Percentiles rank a stretch among this genome's conserved stretches.
Evolutionary conservation across 2,329 filamentous ascomycete species (phyloP).

Genomic region (Pestalotiopsis sp.): DNA sequence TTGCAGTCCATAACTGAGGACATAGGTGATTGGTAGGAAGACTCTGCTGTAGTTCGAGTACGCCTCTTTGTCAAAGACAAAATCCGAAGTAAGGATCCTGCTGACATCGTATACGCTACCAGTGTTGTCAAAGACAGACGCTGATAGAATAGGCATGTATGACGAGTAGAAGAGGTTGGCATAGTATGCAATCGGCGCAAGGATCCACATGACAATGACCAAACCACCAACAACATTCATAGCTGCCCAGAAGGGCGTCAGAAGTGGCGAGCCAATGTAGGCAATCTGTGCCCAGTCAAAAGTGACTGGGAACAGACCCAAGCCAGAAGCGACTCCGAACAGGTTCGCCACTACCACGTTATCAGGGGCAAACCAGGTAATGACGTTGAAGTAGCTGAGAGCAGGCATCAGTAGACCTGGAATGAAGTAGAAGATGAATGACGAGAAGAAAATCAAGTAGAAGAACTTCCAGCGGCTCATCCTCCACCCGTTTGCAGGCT

Average conservation of each 20-base stretch:
- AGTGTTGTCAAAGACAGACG: conserved; percentile 83
- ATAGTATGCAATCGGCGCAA: conserved; percentile 81
- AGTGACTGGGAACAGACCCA: conserved; percentile 82
- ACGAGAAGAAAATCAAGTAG: conserved; percentile 68
- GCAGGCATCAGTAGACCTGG: conserved; percentile 82
- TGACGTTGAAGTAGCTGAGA: conserved; percentile 84
- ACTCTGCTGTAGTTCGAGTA: conserved; percentile 83
- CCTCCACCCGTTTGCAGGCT: conserved; percentile 78
- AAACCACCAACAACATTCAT: conserved; percentile 83
- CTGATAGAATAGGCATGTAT: conserved; percentile 85
- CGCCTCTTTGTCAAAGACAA: conserved; percentile 75
- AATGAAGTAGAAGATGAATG: conserved; percentile 83
- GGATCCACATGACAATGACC: conserved; percentile 82
- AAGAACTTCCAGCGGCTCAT: conserved; percentile 87
- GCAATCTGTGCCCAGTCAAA: conserved; percentile 94
- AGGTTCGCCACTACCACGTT: conserved; percentile 86
- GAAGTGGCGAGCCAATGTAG: conserved; percentile 80
- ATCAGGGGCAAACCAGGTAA: conserved; percentile 86
- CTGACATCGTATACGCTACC: conserved; percentile 80
- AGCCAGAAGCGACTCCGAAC: conserved; percentile 82
- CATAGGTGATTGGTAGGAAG: conserved; percentile 85
- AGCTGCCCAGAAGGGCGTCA: conserved; percentile 85
- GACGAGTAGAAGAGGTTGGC: conserved; percentile 77
- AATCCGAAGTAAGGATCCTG: conserved; percentile 76
- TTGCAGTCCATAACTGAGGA: conserved; percentile 83